Conservation (phyloP, 257 asterid species). For the Nicotiana undulata region DNA sequence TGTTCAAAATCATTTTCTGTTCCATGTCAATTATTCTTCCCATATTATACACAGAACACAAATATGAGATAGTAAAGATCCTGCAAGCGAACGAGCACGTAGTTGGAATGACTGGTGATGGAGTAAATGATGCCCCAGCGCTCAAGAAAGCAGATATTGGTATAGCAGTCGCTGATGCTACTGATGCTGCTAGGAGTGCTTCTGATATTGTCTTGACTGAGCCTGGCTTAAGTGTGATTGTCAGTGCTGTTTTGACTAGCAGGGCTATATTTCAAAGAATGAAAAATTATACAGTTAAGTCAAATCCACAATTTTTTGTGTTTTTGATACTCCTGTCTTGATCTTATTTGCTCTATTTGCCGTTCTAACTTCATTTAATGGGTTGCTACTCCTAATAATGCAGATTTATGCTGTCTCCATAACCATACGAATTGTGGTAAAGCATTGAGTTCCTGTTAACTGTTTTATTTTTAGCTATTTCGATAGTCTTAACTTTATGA, state of each 20-base stretch:
- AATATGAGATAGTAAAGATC: slow-evolving; percentile 23
- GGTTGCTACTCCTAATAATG: not conserved
- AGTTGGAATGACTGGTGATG: slow-evolving; percentile 29
- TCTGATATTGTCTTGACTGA: slow-evolving; percentile 27
- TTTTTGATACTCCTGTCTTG: too few species aligned
- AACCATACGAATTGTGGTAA: slow-evolving; percentile 28
- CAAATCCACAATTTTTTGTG: not conserved
- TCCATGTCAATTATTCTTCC: not conserved
- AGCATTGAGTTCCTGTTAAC: not conserved
- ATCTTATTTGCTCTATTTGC: not conserved
- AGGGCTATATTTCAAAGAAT: slow-evolving; percentile 27
- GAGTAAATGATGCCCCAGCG: slow-evolving; percentile 27
- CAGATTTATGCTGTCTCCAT: slow-evolving; percentile 25
- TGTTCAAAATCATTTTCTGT: not conserved
- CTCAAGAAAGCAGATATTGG: slow-evolving; percentile 26
- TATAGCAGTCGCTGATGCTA: slow-evolving; percentile 25
- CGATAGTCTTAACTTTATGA: not conserved
- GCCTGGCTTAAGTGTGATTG: slow-evolving; percentile 26
- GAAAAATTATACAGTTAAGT: slow-evolving; percentile 25
- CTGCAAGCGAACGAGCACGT: slow-evolving; percentile 19
- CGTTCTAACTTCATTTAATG: not conserved
- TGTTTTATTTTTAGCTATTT: not conserved
- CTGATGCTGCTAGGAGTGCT: slow-evolving; percentile 29
- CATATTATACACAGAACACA: slow-evolving; percentile 15
- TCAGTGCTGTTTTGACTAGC: slow-evolving; percentile 26